Evolutionary conservation across 306 rosid species (phyloP), one percentile per base, ranked within the genome.

Genomic region (Macrotyloma uniflorum): DNA sequence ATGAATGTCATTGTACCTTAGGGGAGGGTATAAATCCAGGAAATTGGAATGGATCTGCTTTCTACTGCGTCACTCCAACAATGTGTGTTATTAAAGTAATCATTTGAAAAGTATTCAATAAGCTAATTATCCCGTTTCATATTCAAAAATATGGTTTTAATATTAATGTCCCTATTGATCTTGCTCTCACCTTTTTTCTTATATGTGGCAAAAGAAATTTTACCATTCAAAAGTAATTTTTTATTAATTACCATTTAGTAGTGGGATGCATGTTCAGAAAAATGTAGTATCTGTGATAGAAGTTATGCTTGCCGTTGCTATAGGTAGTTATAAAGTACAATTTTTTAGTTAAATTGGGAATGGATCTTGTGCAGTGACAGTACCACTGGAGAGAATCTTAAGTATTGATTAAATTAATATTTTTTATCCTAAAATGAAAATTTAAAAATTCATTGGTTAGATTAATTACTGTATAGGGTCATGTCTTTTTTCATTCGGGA

Each of bases 1-100:
- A 16, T 45, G 70, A 78, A 10, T 70, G 40, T 35, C 45, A 14
- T 50, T 55, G 69, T 67, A 28, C 43, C 12, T 65, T 36, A 63
- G 1, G 24, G n/a, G 32, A 38, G 50, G 16, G 10, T 38, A 15
- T 61, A 3, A 62, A 10, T 35, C 45, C 40, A 35, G 36, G 35
- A 71, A 16, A 35, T 53, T 58, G 20, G 6, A 20, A 22, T 58
- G 22, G 53, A 47, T 45, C 57, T 70, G 26, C 42, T 70, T 32
- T 70, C 51, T 16, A 22, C 15, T 70, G 66, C 47, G 24, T 49
- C 35, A 63, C 12, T 26, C 2, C 12, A 36, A 69, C 14, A 4
- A 49, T 47, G 42, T 47, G 42, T 69, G 32, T 67, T 67, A 12
- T 23, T 43, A 43, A 43, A 45, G 46, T 23, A 43, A 67, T 67